These are phyloP conservation scores for Yamadazyma takamatsuzukensis DNA, from an alignment of 805 yeast species.

Conservation along the genomic window DNA sequence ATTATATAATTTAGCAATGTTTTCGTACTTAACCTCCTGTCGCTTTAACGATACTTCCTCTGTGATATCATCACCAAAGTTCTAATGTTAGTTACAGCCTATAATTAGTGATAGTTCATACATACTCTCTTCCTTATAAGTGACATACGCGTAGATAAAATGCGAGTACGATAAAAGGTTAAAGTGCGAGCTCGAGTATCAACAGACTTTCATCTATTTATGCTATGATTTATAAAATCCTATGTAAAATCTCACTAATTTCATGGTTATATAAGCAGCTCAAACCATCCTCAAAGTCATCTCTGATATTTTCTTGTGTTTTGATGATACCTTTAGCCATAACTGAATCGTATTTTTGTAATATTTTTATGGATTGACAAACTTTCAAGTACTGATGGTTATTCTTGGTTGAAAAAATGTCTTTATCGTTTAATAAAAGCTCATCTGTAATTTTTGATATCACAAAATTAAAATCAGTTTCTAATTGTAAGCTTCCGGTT, in stretches of 20 bases:
- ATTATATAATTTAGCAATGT: conserved; percentile 20
- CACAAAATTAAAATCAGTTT: conserved; percentile 24
- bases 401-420: conserved; percentile 12
- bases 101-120: conserved; percentile 4
- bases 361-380: conserved; percentile 26
- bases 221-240: conserved; percentile 17
- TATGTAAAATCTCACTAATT: conserved; percentile 21
- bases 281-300: conserved; percentile 17
- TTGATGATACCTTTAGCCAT: conserved; percentile 17
- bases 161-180: conserved; percentile 1
- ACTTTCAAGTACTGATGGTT: conserved; percentile 24
- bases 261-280: conserved; percentile 17
- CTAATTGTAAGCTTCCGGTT: conserved; percentile 30
- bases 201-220: background rate
- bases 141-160: conserved; percentile 16
- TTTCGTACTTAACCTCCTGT: conserved; percentile 12
- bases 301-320: conserved; percentile 16
- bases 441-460: conserved; percentile 14
- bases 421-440: conserved; percentile 17
- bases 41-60: conserved; percentile 7
- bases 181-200: background rate
- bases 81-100: conserved; percentile 7
- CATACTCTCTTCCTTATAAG: conserved; percentile 24
- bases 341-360: conserved; percentile 20
- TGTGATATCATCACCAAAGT: conserved; percentile 9